Percentiles rank a stretch among this genome's conserved stretches.
phyloP scores from a whole-genome alignment of 2,329 filamentous ascomycete species.

The Emergomyces orientalis region DNA sequence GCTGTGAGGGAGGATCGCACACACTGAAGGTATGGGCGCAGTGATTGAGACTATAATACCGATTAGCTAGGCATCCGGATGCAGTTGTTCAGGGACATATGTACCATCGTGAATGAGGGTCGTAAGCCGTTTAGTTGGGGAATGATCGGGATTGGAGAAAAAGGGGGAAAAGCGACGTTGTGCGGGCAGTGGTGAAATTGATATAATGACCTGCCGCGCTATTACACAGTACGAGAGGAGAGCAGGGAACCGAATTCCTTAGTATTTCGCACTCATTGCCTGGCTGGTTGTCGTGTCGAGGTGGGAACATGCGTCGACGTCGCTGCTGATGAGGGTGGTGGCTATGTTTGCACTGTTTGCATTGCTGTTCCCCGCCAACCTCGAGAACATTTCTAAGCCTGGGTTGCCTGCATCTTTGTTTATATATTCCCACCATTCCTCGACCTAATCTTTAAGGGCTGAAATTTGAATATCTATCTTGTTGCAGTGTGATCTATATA shows the following conservation, averaged over 20 bases:
- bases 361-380: conserved; percentile 12
- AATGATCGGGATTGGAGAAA: neutral
- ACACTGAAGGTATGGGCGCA: conserved; percentile 91
- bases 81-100: neutral
- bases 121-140: neutral
- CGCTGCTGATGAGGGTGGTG: conserved; percentile 7
- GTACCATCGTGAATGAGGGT: conserved; percentile 15
- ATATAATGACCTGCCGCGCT: neutral
- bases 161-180: neutral
- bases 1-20: conserved; percentile 91
- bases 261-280: neutral
- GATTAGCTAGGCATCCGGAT: conserved; percentile 8
- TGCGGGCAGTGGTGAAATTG: neutral
- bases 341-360: conserved; percentile 28
- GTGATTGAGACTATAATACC: conserved; percentile 69
- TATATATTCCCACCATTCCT: neutral
- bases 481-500: conserved; percentile 3
- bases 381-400: neutral
- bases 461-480: conserved; percentile 5
- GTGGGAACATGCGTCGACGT: conserved; percentile 12
- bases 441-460: neutral
- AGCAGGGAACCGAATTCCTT: neutral
- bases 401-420: conserved; percentile 2
- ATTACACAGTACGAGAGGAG: neutral
- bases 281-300: conserved; percentile 8